Conservation (phyloP, 257 asterid genomes). For the Eustoma russellianum region DNA sequence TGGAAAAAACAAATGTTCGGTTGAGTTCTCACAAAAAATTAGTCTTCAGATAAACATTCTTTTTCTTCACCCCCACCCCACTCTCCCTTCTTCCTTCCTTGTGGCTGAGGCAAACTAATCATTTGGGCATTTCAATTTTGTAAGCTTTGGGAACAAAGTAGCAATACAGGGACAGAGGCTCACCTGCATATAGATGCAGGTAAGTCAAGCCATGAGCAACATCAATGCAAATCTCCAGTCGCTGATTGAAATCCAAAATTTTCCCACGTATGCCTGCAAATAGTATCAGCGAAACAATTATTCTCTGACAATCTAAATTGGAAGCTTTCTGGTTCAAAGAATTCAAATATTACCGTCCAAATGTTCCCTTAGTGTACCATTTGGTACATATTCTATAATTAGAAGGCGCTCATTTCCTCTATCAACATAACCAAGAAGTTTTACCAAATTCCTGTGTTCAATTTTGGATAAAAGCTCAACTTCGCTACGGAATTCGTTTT, state of each 20-base stretch:
- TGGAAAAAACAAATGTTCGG: too few relatives aligned
- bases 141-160: constrained; percentile 9
- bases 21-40: too few relatives aligned
- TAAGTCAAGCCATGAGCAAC: constrained; percentile 90
- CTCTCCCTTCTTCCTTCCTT: too few relatives aligned
- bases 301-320: constrained; percentile 1
- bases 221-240: constrained; percentile 90
- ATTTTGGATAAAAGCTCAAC: constrained; percentile 91
- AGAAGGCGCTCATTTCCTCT: constrained; percentile 76
- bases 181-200: constrained; percentile 93
- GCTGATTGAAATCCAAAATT: constrained; percentile 78
- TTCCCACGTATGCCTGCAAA: constrained; percentile 61
- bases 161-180: constrained; percentile 11
- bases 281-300: constrained; percentile 13
- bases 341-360: constrained; percentile 63
- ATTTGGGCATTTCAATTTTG: too few relatives aligned
- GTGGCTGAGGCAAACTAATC: too few relatives aligned
- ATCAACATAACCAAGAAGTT: constrained; percentile 88
- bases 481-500: constrained; percentile 77
- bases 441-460: constrained; percentile 90
- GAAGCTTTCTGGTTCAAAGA: constrained; percentile 2
- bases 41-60: too few relatives aligned
- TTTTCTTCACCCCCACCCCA: too few relatives aligned
- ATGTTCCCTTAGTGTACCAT: constrained; percentile 95
- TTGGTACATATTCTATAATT: constrained; percentile 90